Evolutionary conservation across 2,329 filamentous ascomycete genomes (phyloP), one percentile per base, ranked within the genome.

Genomic region (Endocalyx cinctus): DNA sequence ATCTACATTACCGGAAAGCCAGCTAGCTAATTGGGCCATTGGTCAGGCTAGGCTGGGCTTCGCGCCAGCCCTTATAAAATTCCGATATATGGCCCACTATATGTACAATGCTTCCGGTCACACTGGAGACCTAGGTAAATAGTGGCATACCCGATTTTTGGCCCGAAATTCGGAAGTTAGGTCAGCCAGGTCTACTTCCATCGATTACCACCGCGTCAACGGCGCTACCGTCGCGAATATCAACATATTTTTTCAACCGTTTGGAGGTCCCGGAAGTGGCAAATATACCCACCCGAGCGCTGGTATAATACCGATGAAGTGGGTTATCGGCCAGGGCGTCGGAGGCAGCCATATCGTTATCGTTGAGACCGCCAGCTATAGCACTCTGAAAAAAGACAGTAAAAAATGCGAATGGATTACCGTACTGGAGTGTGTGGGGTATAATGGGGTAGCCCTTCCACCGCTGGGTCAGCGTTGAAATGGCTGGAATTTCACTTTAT

Each of bases 1-100:
- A n/a, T n/a, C n/a, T n/a, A n/a, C n/a, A n/a, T n/a, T n/a, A n/a
- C n/a, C n/a, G n/a, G n/a, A n/a, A n/a, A n/a, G n/a, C n/a, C n/a
- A 58, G 13, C 25, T 34, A 28, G 31, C 25, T 6, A 5, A 28
- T 18, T 34, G 31, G 31, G 31, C 25, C 18, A 22, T 34, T 20
- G 25, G 32, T n/a, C 13, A 34, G 25, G 25, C 25, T 17, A 29
- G 26, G 25, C 25, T 34, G 25, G 26, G 32, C 32, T 34, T 29
- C n/a, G 26, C 17, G n/a, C 25, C 32, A 6, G n/a, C 32, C 10
- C 16, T 29, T 6, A 6, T 34, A 15, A 34, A 28, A 15, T 29
- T 34, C 25, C 16, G 17, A 17, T 12, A 13, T 23, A 34, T 34
- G 32, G 32, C 32, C 14, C 12, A 34, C 17, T 14, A 13, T 11